phyloP scores from a whole-genome alignment of 2,329 filamentous ascomycete genomes.

The Ascochyta rabiei region DNA sequence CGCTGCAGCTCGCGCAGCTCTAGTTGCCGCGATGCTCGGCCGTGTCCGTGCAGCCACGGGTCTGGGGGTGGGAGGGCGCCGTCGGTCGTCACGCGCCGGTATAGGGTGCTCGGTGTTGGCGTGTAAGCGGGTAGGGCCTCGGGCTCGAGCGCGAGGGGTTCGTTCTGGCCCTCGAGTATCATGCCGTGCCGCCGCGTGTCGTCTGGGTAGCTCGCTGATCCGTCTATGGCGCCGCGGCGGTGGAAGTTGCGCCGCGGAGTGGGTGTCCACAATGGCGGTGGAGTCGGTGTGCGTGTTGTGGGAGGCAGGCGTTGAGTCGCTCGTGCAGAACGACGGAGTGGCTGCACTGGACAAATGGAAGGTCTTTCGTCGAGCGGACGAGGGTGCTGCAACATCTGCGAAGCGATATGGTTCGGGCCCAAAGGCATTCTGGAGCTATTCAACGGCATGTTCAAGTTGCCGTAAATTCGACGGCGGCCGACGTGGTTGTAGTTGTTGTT shows the following conservation, averaged over 20 bases:
- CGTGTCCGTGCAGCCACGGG: no score
- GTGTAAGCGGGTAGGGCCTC: no score
- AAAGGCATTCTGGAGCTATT: conserved; percentile 3
- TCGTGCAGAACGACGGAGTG: neutral
- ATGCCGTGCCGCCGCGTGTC: conserved; percentile 14
- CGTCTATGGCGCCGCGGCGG: neutral
- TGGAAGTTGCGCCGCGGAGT: neutral
- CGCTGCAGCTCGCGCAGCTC: neutral
- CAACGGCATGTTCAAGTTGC: neutral
- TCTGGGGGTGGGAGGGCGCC: no score
- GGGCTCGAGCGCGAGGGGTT: no score
- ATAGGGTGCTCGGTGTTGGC: no score
- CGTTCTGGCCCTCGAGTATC: neutral
- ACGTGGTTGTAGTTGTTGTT: neutral
- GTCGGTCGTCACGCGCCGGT: no score
- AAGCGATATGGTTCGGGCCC: conserved; percentile 3
- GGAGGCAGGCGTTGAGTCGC: neutral
- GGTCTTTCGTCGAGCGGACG: neutral
- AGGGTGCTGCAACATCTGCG: neutral
- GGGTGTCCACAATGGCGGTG: neutral
- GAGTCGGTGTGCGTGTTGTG: neutral
- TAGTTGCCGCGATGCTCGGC: neutral
- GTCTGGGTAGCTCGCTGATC: neutral
- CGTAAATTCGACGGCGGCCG: neutral
- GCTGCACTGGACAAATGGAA: neutral